phyloP scores from a whole-genome alignment of 306 rosid genomes.

The Cucurbita moschata region DNA sequence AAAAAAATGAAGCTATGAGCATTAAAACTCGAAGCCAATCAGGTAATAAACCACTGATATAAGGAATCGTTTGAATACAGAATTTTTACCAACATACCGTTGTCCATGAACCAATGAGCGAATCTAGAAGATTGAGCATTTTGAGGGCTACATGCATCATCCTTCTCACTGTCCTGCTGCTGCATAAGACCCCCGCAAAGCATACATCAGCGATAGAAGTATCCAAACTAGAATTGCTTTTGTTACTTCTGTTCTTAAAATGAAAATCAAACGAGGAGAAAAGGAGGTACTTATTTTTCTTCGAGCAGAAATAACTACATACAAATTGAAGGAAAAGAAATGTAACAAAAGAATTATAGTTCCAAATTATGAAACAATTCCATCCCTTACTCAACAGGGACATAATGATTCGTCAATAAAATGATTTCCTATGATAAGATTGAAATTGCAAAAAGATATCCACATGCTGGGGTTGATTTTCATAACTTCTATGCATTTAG shows the following conservation, averaged over 20 bases:
- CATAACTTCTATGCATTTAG: neutral
- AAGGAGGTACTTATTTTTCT: neutral
- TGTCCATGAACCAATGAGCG: slow-evolving; percentile 82
- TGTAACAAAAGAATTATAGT: neutral
- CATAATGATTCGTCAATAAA: neutral
- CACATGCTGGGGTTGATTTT: neutral
- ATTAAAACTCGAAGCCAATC: slow-evolving; percentile 4
- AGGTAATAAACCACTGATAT: slow-evolving; percentile 5
- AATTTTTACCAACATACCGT: slow-evolving; percentile 38
- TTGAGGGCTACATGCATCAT: slow-evolving; percentile 42
- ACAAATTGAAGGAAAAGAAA: neutral
- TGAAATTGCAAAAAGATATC: neutral
- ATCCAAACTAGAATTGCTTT: neutral
- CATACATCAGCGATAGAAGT: neutral
- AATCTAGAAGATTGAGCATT: slow-evolving; percentile 64
- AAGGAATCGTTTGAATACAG: slow-evolving; percentile 12
- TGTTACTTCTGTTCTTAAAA: neutral
- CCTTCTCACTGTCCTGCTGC: slow-evolving; percentile 41
- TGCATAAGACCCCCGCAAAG: slow-evolving; percentile 10
- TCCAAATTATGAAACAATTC: neutral
- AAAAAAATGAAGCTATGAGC: neutral
- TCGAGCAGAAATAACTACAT: neutral
- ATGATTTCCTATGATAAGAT: neutral
- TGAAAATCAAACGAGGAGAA: neutral
- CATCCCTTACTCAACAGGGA: neutral